Evolutionary conservation across 768 basidiomycete species (phyloP).

Genomic region (Boletus barrowsii): DNA sequence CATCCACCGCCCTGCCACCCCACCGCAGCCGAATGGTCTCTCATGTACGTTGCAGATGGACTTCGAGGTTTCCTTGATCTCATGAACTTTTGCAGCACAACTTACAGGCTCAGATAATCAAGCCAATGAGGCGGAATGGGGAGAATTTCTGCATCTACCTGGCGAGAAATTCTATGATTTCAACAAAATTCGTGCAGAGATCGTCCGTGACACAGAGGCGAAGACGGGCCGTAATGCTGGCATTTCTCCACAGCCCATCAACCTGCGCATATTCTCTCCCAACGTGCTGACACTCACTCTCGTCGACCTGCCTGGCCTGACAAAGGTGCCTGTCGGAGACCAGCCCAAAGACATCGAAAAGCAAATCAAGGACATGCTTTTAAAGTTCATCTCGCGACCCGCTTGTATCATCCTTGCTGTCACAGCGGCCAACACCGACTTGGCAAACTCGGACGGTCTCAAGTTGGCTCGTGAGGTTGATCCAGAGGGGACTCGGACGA

Average conservation of each 20-base stretch:
- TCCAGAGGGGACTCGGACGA: conserved; percentile 93
- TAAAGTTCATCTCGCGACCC: conserved; percentile 93
- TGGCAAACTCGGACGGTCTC: conserved; percentile 97
- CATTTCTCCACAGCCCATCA: conserved; percentile 96
- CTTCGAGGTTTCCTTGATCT: not conserved
- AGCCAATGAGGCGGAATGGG: conserved; percentile 96
- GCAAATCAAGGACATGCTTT: conserved; percentile 94
- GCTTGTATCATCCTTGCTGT: conserved; percentile 97
- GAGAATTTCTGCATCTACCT: conserved; percentile 95
- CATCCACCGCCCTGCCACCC: conserved; percentile 72
- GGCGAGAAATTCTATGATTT: conserved; percentile 99
- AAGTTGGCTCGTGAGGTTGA: conserved; percentile 97
- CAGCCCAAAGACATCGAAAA: conserved; percentile 97
- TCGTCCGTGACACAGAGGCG: conserved; percentile 93
- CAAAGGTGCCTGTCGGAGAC: conserved; percentile 92
- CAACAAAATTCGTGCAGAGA: conserved; percentile 93
- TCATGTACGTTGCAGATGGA: conserved; percentile 35
- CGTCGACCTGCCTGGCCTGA: conserved; percentile 95
- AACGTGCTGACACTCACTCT: conserved; percentile 96
- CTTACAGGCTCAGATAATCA: conserved; percentile 57
- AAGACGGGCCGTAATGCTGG: conserved; percentile 99
- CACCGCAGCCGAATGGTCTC: conserved; percentile 42
- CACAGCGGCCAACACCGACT: conserved; percentile 91
- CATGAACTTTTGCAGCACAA: conserved; percentile 19
- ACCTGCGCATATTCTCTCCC: conserved; percentile 94